Percentiles rank a stretch among this genome's conserved stretches.
These are phyloP conservation scores for Phytophthora tentaculata DNA, from an alignment of 352 stramenopile genomes.

Conservation along the genomic window DNA sequence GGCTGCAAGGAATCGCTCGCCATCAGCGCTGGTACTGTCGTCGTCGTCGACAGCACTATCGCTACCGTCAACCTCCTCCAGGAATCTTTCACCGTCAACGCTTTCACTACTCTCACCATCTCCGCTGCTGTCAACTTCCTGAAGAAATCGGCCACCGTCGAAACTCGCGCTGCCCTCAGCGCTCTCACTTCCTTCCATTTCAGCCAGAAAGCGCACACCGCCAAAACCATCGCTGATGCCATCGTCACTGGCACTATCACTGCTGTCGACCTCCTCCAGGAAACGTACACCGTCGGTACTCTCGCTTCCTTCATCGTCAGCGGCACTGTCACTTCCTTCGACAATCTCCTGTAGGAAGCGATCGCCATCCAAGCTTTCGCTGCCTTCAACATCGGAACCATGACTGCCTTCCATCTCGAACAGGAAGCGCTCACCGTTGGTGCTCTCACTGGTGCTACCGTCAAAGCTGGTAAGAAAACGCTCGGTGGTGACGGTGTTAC, in stretches of 20 bases:
- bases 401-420: slow-evolving; percentile 26
- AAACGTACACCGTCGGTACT: slow-evolving; percentile 8
- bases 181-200: slow-evolving; percentile 1
- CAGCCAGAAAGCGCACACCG: slow-evolving; percentile 1
- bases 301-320: slow-evolving; percentile 3
- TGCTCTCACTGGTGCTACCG: slow-evolving; percentile 17
- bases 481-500: background rate
- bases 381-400: background rate
- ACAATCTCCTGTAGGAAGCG: slow-evolving; percentile 20
- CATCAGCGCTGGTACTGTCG: slow-evolving; percentile 1
- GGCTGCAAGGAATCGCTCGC: slow-evolving; percentile 3
- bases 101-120: slow-evolving; percentile 15
- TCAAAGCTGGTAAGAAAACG: slow-evolving; percentile 9
- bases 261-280: slow-evolving; percentile 11
- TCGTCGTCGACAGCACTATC: background rate
- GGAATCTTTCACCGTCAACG: background rate
- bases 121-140: slow-evolving; percentile 12
- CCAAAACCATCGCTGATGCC: slow-evolving; percentile 11
- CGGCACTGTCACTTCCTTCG: slow-evolving; percentile 5
- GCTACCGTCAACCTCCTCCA: slow-evolving; percentile 9
- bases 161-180: slow-evolving; percentile 7
- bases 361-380: slow-evolving; percentile 14
- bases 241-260: slow-evolving; percentile 1
- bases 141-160: slow-evolving; percentile 8
- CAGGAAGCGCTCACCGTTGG: slow-evolving; percentile 24